Base-by-base conservation (phyloP, 257 asterid genomes). In the Nyctanthes arbortristis region DNA sequence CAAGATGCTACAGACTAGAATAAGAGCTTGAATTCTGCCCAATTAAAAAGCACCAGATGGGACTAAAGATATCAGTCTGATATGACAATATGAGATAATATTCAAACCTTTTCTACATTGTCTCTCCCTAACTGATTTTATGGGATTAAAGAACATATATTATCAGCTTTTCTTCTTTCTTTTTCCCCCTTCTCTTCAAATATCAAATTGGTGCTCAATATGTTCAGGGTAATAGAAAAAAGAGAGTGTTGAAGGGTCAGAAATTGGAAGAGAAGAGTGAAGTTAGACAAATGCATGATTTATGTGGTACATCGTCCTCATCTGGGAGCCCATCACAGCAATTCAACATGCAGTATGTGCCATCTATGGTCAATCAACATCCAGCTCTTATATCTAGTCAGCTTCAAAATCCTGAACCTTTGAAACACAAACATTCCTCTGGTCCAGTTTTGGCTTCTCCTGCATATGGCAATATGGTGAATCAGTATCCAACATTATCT, bases 151-250 rank as follows among this genome's bases (percentile, higher is more conserved):
- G 28, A 39, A n/a, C n/a, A n/a, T n/a, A n/a, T n/a, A n/a, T n/a
- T n/a, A n/a, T n/a, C n/a, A n/a, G n/a, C n/a, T n/a, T n/a, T n/a
- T n/a, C n/a, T n/a, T n/a, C n/a, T n/a, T n/a, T n/a, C 8, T 16
- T 64, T 27, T 3, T 65, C 33, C 11, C 9, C 39, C 55, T 56
- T 67, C 28, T 7, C 66, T 20, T 8, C 63, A 74, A 74, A 72
- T 79, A 52, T 81, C 87, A 70, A 73, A 81, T 68, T 81, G 82
- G 81, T 75, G 78, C 73, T 87, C 81, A 16, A 20, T 63, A 62
- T 79, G 73, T 77, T 72, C 86, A 91, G 88, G 91, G 69, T 34
- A 71, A 75, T 75, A 64, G 59, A 68, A 89, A 73, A 74, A 83
- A 80, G 82, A 78, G 74, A 75, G 58, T 70, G 54, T 66, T 72